Percentiles rank a stretch among this genome's conserved stretches.
Conservation (phyloP, 2,329 filamentous ascomycete species). For the Talaromyces funiculosus region DNA sequence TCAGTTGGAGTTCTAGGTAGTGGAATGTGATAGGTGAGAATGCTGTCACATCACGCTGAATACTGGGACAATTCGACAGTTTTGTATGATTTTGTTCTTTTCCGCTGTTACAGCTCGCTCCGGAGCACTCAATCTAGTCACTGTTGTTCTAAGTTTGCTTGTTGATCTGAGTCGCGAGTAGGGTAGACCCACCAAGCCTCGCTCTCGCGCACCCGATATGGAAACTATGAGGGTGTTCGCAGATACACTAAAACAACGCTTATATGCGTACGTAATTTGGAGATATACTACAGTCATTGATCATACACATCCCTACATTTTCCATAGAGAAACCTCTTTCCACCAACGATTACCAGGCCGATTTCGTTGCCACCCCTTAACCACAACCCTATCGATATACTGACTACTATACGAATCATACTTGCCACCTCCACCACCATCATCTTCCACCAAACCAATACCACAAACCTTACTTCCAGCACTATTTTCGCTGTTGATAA, state of each 20-base stretch:
- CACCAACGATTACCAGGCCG: conserved; percentile 47
- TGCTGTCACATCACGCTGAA: background rate
- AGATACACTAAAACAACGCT: background rate
- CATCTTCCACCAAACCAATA: background rate
- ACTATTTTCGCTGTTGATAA: background rate
- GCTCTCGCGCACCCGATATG: background rate
- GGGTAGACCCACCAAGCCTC: background rate
- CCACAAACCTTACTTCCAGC: background rate
- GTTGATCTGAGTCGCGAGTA: background rate
- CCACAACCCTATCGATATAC: background rate
- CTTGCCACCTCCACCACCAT: background rate
- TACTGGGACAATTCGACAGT: background rate
- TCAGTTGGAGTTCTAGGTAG: background rate
- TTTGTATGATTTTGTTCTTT: background rate
- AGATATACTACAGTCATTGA: background rate
- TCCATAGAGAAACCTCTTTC: background rate
- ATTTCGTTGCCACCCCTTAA: conserved; percentile 7
- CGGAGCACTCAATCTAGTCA: background rate
- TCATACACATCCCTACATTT: background rate
- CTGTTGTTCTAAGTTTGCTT: background rate
- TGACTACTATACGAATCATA: conserved; percentile 1
- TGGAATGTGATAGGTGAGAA: background rate
- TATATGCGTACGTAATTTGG: background rate
- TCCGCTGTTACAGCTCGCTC: background rate
- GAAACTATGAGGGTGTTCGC: background rate